Conservation (phyloP, 495 filamentous ascomycete species). For the Neurospora discreta region DNA sequence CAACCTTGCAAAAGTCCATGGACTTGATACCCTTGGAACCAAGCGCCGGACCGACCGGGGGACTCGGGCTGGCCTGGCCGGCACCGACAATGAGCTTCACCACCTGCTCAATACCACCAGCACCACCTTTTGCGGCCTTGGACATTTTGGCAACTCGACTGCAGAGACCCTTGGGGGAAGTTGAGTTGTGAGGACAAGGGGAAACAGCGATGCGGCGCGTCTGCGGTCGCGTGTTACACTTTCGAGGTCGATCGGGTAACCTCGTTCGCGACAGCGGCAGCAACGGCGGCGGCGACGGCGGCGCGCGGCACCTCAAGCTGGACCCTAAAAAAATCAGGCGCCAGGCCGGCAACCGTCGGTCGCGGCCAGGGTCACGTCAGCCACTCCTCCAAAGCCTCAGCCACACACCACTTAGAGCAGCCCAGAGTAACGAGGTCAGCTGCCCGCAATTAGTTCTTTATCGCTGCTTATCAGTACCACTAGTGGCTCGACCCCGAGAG, state of each 20-base stretch:
- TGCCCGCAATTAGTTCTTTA: not conserved
- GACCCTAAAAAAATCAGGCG: not conserved
- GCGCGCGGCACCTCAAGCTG: not conserved
- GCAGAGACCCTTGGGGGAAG: not conserved
- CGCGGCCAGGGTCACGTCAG: not conserved
- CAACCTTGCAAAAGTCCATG: conserved; percentile 99
- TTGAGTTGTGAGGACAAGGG: not conserved
- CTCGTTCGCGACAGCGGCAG: not conserved
- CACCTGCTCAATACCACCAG: conserved; percentile 54
- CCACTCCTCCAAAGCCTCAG: not conserved
- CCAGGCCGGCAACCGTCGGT: not conserved
- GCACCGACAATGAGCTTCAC: conserved; percentile 98
- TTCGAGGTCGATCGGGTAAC: not conserved
- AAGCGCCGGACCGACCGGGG: conserved; percentile 93
- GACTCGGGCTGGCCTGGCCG: conserved; percentile 90
- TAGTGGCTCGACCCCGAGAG: not conserved
- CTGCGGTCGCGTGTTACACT: not conserved
- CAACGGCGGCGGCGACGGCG: not conserved
- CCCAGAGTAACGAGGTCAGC: no score
- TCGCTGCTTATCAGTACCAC: not conserved
- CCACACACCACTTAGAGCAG: not conserved
- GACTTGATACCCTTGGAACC: conserved; percentile 98
- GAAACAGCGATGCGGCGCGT: not conserved
- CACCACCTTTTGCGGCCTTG: conserved; percentile 52
- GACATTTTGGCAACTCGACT: conserved; percentile 51